Evolutionary conservation across 1,139 yeast genomes (phyloP), one percentile per base, ranked within the genome.

Genomic region (Starmera stellimalicola): DNA sequence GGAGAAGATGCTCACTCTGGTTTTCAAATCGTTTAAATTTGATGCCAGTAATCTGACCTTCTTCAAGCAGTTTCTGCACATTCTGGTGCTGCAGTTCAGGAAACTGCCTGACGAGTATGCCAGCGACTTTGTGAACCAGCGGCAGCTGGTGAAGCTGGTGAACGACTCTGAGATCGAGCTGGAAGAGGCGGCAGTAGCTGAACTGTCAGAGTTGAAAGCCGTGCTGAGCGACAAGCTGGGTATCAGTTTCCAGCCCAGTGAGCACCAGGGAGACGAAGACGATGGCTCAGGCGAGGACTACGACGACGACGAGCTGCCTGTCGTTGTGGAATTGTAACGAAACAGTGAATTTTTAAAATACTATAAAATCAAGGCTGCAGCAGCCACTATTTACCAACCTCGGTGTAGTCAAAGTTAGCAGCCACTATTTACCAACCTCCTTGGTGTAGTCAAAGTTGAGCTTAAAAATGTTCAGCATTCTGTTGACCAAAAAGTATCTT

Each of bases 51-150:
- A 47, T 9, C 25, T 42, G 0, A 27, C 26, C 3, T 37, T 53
- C 8, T 51, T 49, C 18, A 33, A 37, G 1, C 36, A 37, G 3
- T 44, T 65, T 19, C 54, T 65, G 30, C 33, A 40, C 0, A 26
- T 57, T 2, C 29, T 65, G 7, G 28, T 42, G 3, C 15, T 34
- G 6, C 67, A 66, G 45, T 39, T 66, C 15, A 38, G 39, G 3
- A 45, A 47, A 4, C 41, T 65, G 17, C 70, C 70, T 1, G 47
- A 42, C 11, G 70, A 62, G 16, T 65, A 65, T 36, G 33, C 52
- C 9, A 62, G 55, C 15, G 55, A 54, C 29, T 54, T 62, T 26
- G 32, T 49, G 1, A 47, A 42, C 15, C 38, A 34, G 12, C 40
- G 34, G 7, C 41, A 17, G 19, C 24, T 48, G 7, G 48, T 49